Conservation (phyloP, 352 stramenopile species). For the Phytophthora quininea region DNA sequence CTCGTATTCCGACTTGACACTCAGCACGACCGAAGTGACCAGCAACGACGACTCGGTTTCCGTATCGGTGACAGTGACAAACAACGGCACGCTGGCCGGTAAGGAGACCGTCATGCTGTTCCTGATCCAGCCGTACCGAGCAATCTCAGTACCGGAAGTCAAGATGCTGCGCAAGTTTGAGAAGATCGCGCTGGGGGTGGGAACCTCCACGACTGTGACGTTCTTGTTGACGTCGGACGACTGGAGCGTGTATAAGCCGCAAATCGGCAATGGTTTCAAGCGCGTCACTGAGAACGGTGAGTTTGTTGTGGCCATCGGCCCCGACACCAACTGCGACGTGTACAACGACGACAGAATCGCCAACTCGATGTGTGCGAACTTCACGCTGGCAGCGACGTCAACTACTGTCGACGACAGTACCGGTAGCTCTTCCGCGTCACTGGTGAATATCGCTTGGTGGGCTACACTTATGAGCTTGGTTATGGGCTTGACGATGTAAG, state of each 20-base stretch:
- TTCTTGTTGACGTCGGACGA: slow-evolving; percentile 53
- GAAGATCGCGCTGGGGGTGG: slow-evolving; percentile 63
- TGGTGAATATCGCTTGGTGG: slow-evolving; percentile 13
- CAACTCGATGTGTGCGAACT: slow-evolving; percentile 48
- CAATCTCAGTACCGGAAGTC: slow-evolving; percentile 67
- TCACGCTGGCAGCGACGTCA: slow-evolving; percentile 32
- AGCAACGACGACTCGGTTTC: slow-evolving; percentile 24
- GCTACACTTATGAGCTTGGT: slow-evolving; percentile 9
- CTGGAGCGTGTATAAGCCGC: slow-evolving; percentile 62
- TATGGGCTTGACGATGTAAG: slow-evolving; percentile 8
- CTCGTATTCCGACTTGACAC: slow-evolving; percentile 46
- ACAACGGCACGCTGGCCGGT: slow-evolving; percentile 56
- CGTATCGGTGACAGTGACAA: slow-evolving; percentile 66
- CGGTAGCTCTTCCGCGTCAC: slow-evolving; percentile 10
- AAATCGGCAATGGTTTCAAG: slow-evolving; percentile 61
- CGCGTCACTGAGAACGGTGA: slow-evolving; percentile 63
- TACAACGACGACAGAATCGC: slow-evolving; percentile 40
- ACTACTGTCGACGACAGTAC: slow-evolving; percentile 18
- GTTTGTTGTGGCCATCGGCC: slow-evolving; percentile 68
- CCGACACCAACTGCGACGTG: slow-evolving; percentile 72
- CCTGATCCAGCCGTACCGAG: slow-evolving; percentile 65
- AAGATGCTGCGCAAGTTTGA: slow-evolving; percentile 83
- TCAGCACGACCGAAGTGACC: slow-evolving; percentile 39
- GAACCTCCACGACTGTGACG: slow-evolving; percentile 31
- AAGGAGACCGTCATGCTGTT: slow-evolving; percentile 85